phyloP scores from a whole-genome alignment of 805 yeast species.

The Lipomyces orientalis region DNA sequence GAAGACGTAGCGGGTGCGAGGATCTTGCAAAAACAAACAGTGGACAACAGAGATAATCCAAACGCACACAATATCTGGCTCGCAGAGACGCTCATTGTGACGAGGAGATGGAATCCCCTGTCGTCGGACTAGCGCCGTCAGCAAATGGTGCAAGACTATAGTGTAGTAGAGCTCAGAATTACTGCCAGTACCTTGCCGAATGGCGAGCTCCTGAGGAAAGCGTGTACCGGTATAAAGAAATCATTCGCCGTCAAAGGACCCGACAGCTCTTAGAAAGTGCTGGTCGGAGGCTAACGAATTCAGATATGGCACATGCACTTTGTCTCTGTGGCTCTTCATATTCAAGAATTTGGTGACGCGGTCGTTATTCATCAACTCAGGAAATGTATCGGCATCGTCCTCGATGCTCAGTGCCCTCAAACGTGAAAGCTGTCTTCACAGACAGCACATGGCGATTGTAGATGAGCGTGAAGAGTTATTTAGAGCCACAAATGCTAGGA shows the following conservation, averaged over 20 bases:
- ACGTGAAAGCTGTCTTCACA: constrained; percentile 23
- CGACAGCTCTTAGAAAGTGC: constrained; percentile 36
- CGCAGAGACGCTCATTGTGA: constrained; percentile 40
- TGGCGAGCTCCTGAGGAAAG: not conserved
- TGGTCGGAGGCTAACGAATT: constrained; percentile 23
- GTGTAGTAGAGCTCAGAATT: constrained; percentile 40
- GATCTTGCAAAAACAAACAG: constrained; percentile 37
- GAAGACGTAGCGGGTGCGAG: constrained; percentile 35
- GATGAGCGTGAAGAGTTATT: too few species aligned
- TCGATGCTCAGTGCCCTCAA: constrained; percentile 23
- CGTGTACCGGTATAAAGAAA: constrained; percentile 36
- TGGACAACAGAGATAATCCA: constrained; percentile 41
- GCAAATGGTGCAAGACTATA: constrained; percentile 35
- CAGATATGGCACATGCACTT: constrained; percentile 35
- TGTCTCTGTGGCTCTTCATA: constrained; percentile 28
- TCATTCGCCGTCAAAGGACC: constrained; percentile 34
- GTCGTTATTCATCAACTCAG: constrained; percentile 40
- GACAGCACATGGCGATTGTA: constrained; percentile 38
- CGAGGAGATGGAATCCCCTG: constrained; percentile 42
- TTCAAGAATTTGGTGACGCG: constrained; percentile 40
- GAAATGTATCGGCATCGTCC: constrained; percentile 29
- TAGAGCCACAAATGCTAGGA: not conserved
- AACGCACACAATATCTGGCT: constrained; percentile 39
- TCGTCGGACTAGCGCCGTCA: constrained; percentile 31
- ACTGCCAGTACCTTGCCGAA: not conserved